Base-by-base conservation (phyloP, 208 protist genomes). In the Crithidia acanthocephali region DNA sequence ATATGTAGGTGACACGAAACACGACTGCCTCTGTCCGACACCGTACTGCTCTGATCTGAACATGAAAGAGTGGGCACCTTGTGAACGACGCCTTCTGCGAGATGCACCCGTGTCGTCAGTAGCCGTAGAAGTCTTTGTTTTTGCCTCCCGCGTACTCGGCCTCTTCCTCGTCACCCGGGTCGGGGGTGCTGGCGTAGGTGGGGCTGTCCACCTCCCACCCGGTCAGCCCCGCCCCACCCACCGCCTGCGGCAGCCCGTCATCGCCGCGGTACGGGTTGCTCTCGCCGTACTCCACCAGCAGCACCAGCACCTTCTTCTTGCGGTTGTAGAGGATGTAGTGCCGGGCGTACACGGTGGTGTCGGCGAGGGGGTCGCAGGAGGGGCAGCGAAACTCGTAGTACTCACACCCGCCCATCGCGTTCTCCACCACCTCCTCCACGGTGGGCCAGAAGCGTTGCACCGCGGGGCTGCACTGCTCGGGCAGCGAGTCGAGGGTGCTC, bases 281-380 rank as follows among this genome's bases (percentile, higher is more conserved):
- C 77, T 90, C 76, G 22, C 75, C 84, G 79, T 81, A 93, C 30
- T 87, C 50, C 16, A 89, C 59, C 20, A 94, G 44, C 48, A 81
- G 59, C 60, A 94, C 88, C 15, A 94, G 65, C 57, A 91, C 70
- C 57, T 87, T 86, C 35, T 73, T 66, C 32, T 75, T 59, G 42
- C 75, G 86, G 76, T 91, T 90, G 75, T 91, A 94, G 2, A 91
- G 56, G 50, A 94, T 85, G 68, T 85, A 91, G 68, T 91, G 85
- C 28, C 88, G 83, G 5, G 88, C 76, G 45, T 86, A 87, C 42
- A 94, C 72, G 28, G 77, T 60, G 53, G 55, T 74, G 30, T 81
- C 77, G 45, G 76, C 81, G 55, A 79, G 79, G 9, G 88, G 88
- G 72, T 91, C 84, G 35, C 88, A 91, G 65, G 78, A 84, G n/a